These are phyloP conservation scores for Uronychia binucleata DNA, from an alignment of 73 alveolate species.

Conservation along the genomic window DNA sequence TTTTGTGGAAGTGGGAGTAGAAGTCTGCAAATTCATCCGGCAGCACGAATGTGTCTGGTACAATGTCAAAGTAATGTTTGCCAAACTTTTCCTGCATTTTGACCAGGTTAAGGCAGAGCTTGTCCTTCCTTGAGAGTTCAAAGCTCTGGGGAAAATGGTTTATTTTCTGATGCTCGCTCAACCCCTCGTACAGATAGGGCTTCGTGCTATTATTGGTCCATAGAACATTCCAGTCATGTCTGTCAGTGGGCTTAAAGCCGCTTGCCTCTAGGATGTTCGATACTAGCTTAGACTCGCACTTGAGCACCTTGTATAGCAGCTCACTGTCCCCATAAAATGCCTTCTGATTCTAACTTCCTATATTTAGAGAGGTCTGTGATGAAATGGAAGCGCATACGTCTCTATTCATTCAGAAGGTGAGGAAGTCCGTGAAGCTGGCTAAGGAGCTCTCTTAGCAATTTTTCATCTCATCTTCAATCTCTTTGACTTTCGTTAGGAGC, in stretches of 20 bases:
- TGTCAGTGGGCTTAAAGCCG: slow-evolving; percentile 53
- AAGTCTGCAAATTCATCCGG: slow-evolving; percentile 53
- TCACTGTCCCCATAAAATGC: slow-evolving; percentile 3
- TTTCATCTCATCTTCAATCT: neutral
- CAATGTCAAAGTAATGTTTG: slow-evolving; percentile 54
- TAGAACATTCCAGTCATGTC: slow-evolving; percentile 76
- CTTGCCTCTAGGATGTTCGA: slow-evolving; percentile 46
- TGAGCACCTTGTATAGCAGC: slow-evolving; percentile 56
- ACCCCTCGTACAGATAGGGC: slow-evolving; percentile 72
- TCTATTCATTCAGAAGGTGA: neutral
- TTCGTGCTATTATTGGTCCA: slow-evolving; percentile 70
- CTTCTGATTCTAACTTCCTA: neutral
- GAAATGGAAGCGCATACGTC: too few species aligned
- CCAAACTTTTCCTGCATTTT: slow-evolving; percentile 74
- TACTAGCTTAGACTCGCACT: slow-evolving; percentile 62
- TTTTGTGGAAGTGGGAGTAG: neutral
- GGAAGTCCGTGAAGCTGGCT: neutral
- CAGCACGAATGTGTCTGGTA: slow-evolving; percentile 85
- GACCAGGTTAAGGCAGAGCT: slow-evolving; percentile 63
- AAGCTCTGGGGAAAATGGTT: slow-evolving; percentile 88
- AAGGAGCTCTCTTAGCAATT: neutral
- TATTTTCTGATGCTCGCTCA: slow-evolving; percentile 72
- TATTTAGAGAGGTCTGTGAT: neutral
- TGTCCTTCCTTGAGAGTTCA: slow-evolving; percentile 86
- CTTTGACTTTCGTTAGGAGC: neutral